Evolutionary conservation across 495 filamentous ascomycete genomes (phyloP).

Genomic region (Aspergillus baeticus): DNA sequence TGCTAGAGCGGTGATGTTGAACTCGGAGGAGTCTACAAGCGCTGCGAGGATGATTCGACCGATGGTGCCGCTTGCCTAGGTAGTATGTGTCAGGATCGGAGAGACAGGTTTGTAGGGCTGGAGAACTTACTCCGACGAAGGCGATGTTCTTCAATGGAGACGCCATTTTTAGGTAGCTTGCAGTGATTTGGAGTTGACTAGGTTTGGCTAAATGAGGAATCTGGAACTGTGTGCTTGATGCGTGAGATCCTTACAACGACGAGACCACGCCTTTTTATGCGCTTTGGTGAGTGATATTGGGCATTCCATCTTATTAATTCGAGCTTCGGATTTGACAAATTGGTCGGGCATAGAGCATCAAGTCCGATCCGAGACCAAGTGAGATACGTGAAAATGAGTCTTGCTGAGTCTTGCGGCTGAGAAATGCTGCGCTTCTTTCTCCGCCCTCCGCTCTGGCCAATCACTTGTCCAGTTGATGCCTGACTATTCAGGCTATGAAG

Average conservation of each 20-base stretch:
- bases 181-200: background rate
- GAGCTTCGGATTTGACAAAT: background rate
- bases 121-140: conserved; percentile 24
- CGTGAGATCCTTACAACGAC: background rate
- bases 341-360: too few species aligned
- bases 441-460: conserved; percentile 10
- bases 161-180: conserved; percentile 8
- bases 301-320: background rate
- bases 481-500: too few species aligned
- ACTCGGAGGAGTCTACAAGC: conserved; percentile 36
- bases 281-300: too few species aligned
- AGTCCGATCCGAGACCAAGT: too few species aligned
- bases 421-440: conserved; percentile 1
- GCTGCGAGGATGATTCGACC: conserved; percentile 37
- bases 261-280: too few species aligned
- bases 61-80: conserved; percentile 36
- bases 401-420: background rate
- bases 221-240: too few species aligned
- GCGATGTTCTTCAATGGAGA: conserved; percentile 24
- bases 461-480: too few species aligned
- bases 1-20: conserved; percentile 56
- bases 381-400: too few species aligned
- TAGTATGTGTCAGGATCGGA: background rate
- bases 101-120: background rate
- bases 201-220: too few species aligned